A percentile compares a stretch with the other conserved stretches of the same genome.
Conservation (phyloP, 192 early-diverging fungal species). For the Backusella westeae region DNA sequence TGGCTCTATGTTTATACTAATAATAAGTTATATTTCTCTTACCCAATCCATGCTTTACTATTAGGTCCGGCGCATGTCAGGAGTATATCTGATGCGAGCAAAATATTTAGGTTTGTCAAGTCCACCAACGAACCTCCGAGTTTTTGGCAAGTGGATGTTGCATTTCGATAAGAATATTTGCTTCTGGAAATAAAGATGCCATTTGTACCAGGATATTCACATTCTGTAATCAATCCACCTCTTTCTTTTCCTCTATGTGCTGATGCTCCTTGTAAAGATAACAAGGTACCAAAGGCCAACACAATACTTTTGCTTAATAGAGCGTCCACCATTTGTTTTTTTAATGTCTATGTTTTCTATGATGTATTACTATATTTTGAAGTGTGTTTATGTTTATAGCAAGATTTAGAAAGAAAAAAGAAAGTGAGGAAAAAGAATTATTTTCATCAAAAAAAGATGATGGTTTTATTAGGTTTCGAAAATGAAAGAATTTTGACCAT, state of each 20-base stretch:
- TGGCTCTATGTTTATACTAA: neutral
- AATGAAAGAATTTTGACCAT: neutral
- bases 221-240: neutral
- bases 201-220: conserved; percentile 1
- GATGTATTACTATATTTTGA: neutral
- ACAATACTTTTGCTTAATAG: neutral
- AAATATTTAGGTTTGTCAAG: neutral
- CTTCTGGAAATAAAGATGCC: neutral
- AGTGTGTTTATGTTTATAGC: neutral
- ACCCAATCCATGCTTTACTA: conserved; percentile 11
- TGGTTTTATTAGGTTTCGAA: neutral
- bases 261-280: neutral
- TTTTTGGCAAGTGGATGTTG: neutral
- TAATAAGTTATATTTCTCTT: neutral
- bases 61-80: neutral
- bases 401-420: neutral
- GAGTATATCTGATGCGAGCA: conserved; percentile 5
- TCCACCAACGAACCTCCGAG: conserved; percentile 2
- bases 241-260: neutral
- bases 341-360: neutral
- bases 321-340: neutral
- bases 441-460: neutral
- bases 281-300: neutral
- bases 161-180: neutral
- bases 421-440: neutral